phyloP scores from a whole-genome alignment of 2,329 filamentous ascomycete species.

The Colletotrichum ledebouriae region DNA sequence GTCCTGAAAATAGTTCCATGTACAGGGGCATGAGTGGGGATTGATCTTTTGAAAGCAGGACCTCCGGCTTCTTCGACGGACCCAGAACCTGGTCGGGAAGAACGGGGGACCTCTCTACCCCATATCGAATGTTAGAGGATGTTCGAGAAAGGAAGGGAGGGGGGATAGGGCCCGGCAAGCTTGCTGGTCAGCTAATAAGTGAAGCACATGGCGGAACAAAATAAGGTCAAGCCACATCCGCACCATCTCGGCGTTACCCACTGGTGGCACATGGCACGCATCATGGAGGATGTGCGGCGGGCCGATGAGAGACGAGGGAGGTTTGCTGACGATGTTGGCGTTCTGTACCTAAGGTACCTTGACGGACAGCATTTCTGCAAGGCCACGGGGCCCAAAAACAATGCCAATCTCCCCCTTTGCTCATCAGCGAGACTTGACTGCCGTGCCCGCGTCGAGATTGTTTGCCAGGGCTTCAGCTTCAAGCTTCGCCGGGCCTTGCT shows the following conservation, averaged over 20 bases:
- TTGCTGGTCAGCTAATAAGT: constrained; percentile 10
- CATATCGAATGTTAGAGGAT: constrained; percentile 10
- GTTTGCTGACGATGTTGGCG: constrained; percentile 19
- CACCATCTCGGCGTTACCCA: constrained; percentile 22
- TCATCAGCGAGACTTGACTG: neutral
- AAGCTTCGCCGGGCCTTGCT: constrained; percentile 10
- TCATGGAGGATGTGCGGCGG: neutral
- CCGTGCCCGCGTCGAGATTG: too few species aligned
- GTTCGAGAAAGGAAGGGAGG: constrained; percentile 26
- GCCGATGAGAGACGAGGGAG: too few species aligned
- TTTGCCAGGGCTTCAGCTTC: constrained; percentile 2
- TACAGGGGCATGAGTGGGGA: neutral
- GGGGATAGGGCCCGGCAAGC: neutral
- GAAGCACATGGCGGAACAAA: constrained; percentile 1
- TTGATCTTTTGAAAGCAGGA: constrained; percentile 6
- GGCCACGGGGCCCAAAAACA: neutral
- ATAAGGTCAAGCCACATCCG: constrained; percentile 22
- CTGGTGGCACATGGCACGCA: constrained; percentile 27
- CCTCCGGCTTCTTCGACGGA: neutral
- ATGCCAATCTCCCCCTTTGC: neutral
- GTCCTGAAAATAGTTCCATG: constrained; percentile 21
- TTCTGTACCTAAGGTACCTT: neutral
- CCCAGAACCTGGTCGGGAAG: constrained; percentile 13
- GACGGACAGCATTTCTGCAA: constrained; percentile 2
- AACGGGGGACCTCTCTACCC: constrained; percentile 5